Conservation (phyloP, 2,329 filamentous ascomycete genomes). For the Paracoccidioides brasiliensis region DNA sequence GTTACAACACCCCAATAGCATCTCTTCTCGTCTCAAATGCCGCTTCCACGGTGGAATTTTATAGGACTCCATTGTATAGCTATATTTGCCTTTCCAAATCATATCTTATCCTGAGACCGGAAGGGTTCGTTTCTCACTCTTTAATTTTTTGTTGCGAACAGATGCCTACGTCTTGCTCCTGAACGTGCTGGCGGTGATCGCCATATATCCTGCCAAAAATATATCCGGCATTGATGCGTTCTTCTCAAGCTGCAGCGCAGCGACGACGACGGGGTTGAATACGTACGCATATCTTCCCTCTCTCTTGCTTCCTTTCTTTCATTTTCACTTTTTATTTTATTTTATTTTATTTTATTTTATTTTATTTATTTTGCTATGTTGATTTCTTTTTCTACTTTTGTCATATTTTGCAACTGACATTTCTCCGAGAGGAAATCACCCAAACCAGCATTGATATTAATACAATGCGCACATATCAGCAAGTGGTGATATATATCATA, state of each 20-base stretch:
- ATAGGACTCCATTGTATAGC: constrained; percentile 2
- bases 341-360: no score
- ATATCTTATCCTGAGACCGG: not conserved
- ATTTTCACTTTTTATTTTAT: not conserved
- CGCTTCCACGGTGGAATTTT: constrained; percentile 1
- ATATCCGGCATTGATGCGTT: constrained; percentile 35
- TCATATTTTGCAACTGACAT: no score
- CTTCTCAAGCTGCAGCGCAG: constrained; percentile 38
- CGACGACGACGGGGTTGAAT: constrained; percentile 41
- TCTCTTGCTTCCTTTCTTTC: not conserved
- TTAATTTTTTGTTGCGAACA: constrained; percentile 9
- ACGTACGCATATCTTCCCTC: constrained; percentile 24
- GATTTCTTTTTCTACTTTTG: no score
- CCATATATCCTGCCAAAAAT: constrained; percentile 31
- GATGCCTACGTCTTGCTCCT: constrained; percentile 31
- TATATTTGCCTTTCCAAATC: not conserved
- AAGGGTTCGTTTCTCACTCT: not conserved
- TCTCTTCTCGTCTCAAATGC: not conserved
- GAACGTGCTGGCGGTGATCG: constrained; percentile 23
- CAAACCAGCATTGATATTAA: constrained; percentile 37
- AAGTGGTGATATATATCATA: constrained; percentile 40
- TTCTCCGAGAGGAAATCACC: no score
- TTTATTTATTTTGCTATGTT: no score
- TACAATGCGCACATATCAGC: constrained; percentile 37
- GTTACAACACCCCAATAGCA: not conserved